Conservation (phyloP, 2,329 filamentous ascomycete species). For the Colletotrichum sojae region DNA sequence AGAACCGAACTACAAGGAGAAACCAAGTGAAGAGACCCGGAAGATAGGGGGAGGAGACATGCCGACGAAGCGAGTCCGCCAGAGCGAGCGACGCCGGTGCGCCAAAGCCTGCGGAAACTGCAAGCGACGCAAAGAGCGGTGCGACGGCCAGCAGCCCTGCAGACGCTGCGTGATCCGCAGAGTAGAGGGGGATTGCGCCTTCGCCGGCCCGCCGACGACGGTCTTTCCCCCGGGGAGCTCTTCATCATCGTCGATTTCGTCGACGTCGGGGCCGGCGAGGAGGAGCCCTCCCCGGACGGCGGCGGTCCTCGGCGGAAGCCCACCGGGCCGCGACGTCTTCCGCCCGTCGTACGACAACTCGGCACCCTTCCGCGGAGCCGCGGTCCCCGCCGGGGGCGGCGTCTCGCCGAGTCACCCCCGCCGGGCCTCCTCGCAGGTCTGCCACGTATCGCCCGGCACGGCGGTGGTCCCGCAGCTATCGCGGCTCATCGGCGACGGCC, state of each 20-base stretch:
- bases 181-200: constrained; percentile 44
- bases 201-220: constrained; percentile 25
- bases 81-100: constrained; percentile 46
- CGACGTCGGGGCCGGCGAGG: not conserved
- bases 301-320: not conserved
- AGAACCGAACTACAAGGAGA: not conserved
- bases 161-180: constrained; percentile 45
- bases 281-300: constrained; percentile 8
- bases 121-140: constrained; percentile 49
- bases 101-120: constrained; percentile 46
- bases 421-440: constrained; percentile 18
- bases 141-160: constrained; percentile 47
- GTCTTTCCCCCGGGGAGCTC: constrained; percentile 1
- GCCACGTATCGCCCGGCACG: constrained; percentile 30
- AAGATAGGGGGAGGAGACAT: constrained; percentile 32
- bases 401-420: constrained; percentile 10
- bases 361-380: constrained; percentile 11
- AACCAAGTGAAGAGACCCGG: not conserved
- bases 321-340: constrained; percentile 14
- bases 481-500: constrained; percentile 50
- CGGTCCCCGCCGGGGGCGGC: not conserved
- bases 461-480: constrained; percentile 45
- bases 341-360: not conserved
- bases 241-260: not conserved
- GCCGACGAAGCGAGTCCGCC: constrained; percentile 43